Percentiles rank a stretch among this genome's conserved stretches.
phyloP scores from a whole-genome alignment of 2,329 filamentous ascomycete species.

The Hymenotorrendiella dingleyae region DNA sequence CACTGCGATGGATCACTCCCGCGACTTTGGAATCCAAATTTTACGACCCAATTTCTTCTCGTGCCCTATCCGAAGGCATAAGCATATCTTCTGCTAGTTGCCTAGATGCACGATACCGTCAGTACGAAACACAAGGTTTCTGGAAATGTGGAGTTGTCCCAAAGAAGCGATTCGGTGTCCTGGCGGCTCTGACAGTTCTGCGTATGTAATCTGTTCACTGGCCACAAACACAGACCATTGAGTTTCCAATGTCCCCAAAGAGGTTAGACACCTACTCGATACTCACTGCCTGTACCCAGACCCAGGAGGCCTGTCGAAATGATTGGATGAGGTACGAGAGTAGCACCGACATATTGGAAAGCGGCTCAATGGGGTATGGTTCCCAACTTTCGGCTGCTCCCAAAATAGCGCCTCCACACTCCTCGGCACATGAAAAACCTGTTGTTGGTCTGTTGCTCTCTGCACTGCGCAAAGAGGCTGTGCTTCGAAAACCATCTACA shows the following conservation, averaged over 20 bases:
- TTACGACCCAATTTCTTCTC: too few relatives aligned
- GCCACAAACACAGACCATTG: too few relatives aligned
- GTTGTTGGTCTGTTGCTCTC: background rate
- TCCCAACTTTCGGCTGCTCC: conserved; percentile 3
- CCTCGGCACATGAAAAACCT: background rate
- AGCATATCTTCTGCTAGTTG: background rate
- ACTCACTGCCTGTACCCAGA: too few relatives aligned
- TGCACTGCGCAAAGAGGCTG: conserved; percentile 17
- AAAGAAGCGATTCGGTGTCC: background rate
- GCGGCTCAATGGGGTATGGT: conserved; percentile 1
- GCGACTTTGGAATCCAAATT: too few relatives aligned
- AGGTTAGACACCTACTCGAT: too few relatives aligned
- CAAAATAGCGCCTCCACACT: conserved; percentile 12
- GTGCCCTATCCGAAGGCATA: background rate
- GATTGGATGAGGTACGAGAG: conserved; percentile 14
- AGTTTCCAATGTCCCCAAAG: too few relatives aligned
- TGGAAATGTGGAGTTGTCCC: background rate
- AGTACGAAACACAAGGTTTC: background rate
- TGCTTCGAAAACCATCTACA: conserved; percentile 7
- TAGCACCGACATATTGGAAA: background rate
- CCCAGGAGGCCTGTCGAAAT: conserved; percentile 3
- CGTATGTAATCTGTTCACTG: conserved; percentile 7
- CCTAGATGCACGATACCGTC: conserved; percentile 6
- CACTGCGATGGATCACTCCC: too few relatives aligned
- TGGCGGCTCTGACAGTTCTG: conserved; percentile 5